A percentile compares a stretch with the other conserved stretches of the same genome.
Evolutionary conservation across 148 eudicot species (phyloP).

Genomic region (Bassia scoparia): DNA sequence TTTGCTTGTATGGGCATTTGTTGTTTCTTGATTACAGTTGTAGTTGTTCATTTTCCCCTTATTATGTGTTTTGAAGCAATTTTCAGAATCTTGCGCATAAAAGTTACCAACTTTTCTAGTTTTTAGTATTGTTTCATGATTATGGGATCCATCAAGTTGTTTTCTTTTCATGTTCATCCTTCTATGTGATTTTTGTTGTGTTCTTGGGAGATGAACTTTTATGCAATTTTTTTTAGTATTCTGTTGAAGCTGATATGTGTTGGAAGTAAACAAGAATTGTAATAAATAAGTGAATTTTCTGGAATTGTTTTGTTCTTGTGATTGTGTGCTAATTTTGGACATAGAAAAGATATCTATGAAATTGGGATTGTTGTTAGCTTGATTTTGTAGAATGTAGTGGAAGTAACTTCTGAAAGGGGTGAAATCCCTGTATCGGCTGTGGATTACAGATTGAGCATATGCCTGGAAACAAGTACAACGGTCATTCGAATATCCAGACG

Average conservation of each 20-base stretch:
- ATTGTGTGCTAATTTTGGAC: constrained; percentile 6
- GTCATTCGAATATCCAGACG: constrained; percentile 40
- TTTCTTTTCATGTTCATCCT: not conserved
- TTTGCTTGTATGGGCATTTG: constrained; percentile 2
- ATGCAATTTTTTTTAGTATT: not conserved
- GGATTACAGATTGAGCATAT: constrained; percentile 42
- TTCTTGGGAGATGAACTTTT: constrained; percentile 1
- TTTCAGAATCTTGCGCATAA: constrained; percentile 6
- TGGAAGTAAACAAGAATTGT: not conserved
- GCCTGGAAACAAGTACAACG: constrained; percentile 72
- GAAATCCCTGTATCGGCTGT: constrained; percentile 16
- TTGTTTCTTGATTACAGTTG: not conserved
- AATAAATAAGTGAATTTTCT: not conserved
- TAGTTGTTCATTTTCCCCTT: constrained; percentile 6
- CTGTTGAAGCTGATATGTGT: constrained; percentile 17
- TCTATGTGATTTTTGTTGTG: not conserved
- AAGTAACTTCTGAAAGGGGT: not conserved
- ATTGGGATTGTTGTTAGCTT: not conserved
- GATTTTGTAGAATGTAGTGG: not conserved
- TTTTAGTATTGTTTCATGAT: not conserved
- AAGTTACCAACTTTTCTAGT: not conserved
- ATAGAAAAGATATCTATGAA: not conserved
- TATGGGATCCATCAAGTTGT: not conserved
- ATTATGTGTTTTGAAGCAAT: not conserved
- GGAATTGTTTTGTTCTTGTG: not conserved